Percentiles rank a stretch among this genome's conserved stretches.
Conservation (phyloP, 352 stramenopile genomes). For the Chrysophaeum taylorii region DNA sequence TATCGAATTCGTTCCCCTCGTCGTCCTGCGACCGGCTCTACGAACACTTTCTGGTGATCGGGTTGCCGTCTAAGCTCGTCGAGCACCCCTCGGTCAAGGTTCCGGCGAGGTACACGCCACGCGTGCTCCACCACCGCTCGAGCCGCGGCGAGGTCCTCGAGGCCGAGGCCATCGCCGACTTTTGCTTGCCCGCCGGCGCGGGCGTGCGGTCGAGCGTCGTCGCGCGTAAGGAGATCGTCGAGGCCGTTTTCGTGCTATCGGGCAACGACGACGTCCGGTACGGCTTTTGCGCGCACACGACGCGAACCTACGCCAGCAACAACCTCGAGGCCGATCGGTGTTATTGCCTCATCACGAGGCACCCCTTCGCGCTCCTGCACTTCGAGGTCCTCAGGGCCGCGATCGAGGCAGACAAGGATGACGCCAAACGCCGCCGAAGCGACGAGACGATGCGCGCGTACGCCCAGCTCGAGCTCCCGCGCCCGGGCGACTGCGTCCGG, state of each 20-base stretch:
- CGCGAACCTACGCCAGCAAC: background rate
- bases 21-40: too few species aligned
- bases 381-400: background rate
- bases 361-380: background rate
- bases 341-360: background rate
- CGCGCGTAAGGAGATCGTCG: background rate
- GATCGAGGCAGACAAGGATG: background rate
- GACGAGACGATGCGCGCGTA: background rate
- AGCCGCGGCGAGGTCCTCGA: background rate
- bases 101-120: background rate
- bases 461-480: background rate
- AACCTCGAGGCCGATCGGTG: background rate
- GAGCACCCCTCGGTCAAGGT: background rate
- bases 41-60: constrained; percentile 2
- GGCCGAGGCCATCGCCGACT: constrained; percentile 10
- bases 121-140: background rate
- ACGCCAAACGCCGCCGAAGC: background rate
- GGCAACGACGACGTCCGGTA: background rate
- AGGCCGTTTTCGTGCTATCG: background rate
- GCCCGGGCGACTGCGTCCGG: background rate
- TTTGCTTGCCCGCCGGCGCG: constrained; percentile 3
- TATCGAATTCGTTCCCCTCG: too few species aligned
- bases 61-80: background rate
- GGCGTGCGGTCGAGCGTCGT: too few species aligned
- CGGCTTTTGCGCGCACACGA: background rate